Base-by-base conservation (phyloP, 2,329 filamentous ascomycete genomes). In the Cryphonectria naterciae region DNA sequence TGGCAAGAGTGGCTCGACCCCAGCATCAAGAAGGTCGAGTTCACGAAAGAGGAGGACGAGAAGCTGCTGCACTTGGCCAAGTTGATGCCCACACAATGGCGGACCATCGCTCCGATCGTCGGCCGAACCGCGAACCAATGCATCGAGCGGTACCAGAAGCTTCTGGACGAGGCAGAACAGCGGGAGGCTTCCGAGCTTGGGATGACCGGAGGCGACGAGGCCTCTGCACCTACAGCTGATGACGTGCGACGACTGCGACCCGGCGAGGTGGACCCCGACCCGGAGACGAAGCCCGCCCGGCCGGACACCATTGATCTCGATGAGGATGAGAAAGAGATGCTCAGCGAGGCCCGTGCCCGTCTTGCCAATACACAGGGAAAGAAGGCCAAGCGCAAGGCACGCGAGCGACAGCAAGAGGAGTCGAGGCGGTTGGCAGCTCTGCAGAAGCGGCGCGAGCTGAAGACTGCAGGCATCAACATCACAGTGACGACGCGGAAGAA, bases 1-100 rank as follows among this genome's bases (percentile, higher is more conserved):
- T 99, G 96, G 96, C 91, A 92, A 80, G 95, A 99, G 87, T 99
- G 96, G 95, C 89, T 99, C 75, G 96, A 99, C 79, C 96, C 96
- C 28, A 93, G 93, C 79, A 98, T 99, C 85, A 93, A 95, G 79
- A 99, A 99, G 86, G 96, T 97, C 76, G 96, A 99, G 84, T 99
- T 96, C 95, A 97, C 94, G 80, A 93, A 96, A 79, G 96, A 99
- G 82, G 96, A 99, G 81, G 96, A 99, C 81, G 96, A 99, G 85
- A 98, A 97, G 84, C 87, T 99, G 72, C 83, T 99, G 77, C 96
- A 98, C 79, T 87, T 99, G 78, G 96, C 96, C 73, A 99, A 98
- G 87, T 87, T 99, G 83, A 97, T 99, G 92, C 96, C 96, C 70
- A 98, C 95, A 39, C 96, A 99, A 88, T 99, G 96, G 96, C 92